A percentile compares a stretch with the other conserved stretches of the same genome.
Conservation (phyloP, 352 stramenopile genomes). For the Lagenidium giganteum region DNA sequence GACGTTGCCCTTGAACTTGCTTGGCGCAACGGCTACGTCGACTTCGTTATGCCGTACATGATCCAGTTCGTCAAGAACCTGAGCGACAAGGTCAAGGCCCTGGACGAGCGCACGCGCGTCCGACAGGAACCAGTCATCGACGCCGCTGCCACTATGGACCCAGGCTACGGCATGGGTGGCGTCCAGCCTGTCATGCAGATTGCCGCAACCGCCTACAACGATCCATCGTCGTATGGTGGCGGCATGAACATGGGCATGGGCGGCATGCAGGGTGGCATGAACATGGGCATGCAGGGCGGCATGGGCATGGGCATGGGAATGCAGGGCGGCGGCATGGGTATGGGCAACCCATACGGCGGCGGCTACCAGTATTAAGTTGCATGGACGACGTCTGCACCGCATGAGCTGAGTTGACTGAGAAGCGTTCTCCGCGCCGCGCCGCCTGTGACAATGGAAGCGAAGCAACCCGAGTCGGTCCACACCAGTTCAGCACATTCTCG, state of each 20-base stretch:
- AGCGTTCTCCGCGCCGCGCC: no score
- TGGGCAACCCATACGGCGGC: conserved; percentile 52
- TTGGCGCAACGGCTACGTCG: conserved; percentile 98
- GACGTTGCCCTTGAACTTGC: conserved; percentile 98
- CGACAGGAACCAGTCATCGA: conserved; percentile 70
- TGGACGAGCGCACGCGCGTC: conserved; percentile 88
- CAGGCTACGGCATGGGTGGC: conserved; percentile 69
- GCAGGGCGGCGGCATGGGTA: conserved; percentile 30
- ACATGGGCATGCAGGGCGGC: conserved; percentile 38
- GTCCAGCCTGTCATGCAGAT: conserved; percentile 82
- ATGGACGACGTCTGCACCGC: no score
- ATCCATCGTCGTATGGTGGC: conserved; percentile 46
- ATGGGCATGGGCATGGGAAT: conserved; percentile 29
- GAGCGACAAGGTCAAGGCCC: conserved; percentile 91
- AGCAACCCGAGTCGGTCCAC: no score
- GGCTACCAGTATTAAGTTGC: conserved; percentile 53
- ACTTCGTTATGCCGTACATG: conserved; percentile 99
- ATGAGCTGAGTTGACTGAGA: no score
- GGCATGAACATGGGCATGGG: conserved; percentile 34
- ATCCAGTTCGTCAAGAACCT: conserved; percentile 99
- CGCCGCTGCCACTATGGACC: conserved; percentile 43
- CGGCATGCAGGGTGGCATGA: conserved; percentile 47
- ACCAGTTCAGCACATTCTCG: no score
- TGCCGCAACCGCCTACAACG: conserved; percentile 79
- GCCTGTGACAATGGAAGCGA: no score